These are phyloP conservation scores for Earliella scabrosa DNA, from an alignment of 1,284 basidiomycete species.

Conservation along the genomic window DNA sequence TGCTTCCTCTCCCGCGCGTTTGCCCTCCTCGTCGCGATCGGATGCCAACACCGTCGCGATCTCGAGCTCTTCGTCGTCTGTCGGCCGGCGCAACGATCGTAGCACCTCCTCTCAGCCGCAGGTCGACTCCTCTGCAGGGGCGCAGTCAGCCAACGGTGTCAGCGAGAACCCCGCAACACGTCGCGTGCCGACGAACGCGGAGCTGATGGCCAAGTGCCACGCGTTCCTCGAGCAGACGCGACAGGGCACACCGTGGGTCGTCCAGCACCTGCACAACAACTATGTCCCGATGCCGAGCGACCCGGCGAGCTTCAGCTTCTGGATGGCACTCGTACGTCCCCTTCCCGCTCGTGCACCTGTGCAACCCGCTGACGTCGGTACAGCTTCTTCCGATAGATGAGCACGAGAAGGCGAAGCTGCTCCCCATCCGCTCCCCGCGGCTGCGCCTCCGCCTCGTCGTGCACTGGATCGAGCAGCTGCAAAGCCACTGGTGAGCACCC, in stretches of 20 bases:
- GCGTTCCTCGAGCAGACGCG: constrained; percentile 82
- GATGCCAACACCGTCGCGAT: constrained; percentile 12
- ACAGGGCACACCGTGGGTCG: constrained; percentile 88
- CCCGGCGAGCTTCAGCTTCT: constrained; percentile 80
- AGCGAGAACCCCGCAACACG: not conserved
- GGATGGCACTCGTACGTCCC: constrained; percentile 77
- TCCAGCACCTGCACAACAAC: constrained; percentile 81
- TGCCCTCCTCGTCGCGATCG: constrained; percentile 12
- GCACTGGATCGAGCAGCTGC: constrained; percentile 89
- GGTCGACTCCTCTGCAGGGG: constrained; percentile 17
- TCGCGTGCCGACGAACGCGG: constrained; percentile 48
- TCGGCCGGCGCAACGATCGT: constrained; percentile 2
- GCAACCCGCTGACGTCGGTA: constrained; percentile 1
- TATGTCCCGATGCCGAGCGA: constrained; percentile 75
- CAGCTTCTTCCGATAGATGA: constrained; percentile 93
- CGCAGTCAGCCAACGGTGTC: constrained; percentile 8
- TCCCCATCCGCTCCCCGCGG: constrained; percentile 85
- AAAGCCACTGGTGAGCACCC: constrained; percentile 63
- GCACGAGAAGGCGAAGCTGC: constrained; percentile 89
- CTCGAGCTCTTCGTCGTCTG: constrained; percentile 2
- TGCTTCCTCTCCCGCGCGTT: constrained; percentile 4
- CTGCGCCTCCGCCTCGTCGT: constrained; percentile 84
- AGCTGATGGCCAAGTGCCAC: constrained; percentile 79
- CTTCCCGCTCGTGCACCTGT: not conserved
- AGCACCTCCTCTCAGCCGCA: constrained; percentile 9